Base-by-base conservation (phyloP, 495 filamentous ascomycete genomes). In the Penicillium lagena region DNA sequence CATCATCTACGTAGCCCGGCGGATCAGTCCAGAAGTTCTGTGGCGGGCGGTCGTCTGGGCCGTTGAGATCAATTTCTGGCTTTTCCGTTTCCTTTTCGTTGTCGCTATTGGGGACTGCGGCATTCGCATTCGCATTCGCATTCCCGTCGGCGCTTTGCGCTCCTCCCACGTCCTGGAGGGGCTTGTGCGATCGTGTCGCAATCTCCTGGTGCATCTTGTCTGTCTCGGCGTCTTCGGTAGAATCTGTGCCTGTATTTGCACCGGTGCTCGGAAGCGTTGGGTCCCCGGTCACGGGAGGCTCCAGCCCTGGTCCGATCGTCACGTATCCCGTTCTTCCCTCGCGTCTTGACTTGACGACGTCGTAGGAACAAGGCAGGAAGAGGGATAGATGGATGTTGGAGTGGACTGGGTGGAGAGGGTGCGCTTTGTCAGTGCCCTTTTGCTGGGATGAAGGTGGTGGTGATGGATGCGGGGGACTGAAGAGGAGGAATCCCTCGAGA, bases 21-120 rank as follows among this genome's bases (percentile, higher is more conserved):
- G 93, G 93, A 61, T 98, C 93, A 13, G 78, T 75, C 93, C 91
- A 98, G 68, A 95, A 96, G 12, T 90, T 90, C 60, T 81, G 79
- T 9, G 80, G 62, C 11, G 70, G 58, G 10, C 58, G 55, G 55
- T 70, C 64, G 55, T 66, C 64, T 37, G 68, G 64, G 2, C 35
- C 54, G 5, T 71, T 56, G 11, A 70, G 45, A 40, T 71, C 67
- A 9, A 73, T 51, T 27, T 58, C 55, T 12, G 14, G 42, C 9
- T 36, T 40, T 28, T 33, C 17, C 36, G 11, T 37, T 41, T 27
- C 7, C 31, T 12, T 5, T 5, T 29, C 17, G 22, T 22, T 22
- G 22, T 22, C 22, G 2, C 6, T 22, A 22, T 22, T 22, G 22
- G 22, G 22, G 22, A 22, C 22, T 22, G 22, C 4, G 22, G 22